Evolutionary conservation across 139 green algal species (phyloP).

Genomic region (Chlorella sp.): DNA sequence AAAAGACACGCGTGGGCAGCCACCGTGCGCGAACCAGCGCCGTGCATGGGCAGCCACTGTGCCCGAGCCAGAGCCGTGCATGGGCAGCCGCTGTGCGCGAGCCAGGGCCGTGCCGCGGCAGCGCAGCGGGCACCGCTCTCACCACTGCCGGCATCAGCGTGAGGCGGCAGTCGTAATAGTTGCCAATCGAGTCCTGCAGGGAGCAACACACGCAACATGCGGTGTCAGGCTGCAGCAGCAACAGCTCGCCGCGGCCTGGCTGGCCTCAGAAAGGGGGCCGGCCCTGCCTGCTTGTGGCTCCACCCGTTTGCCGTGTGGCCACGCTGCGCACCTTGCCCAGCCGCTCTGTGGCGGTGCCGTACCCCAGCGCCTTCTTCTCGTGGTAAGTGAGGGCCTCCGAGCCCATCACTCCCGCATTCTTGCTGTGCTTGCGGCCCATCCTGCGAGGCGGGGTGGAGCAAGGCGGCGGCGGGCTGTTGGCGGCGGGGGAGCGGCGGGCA

Average conservation of each 20-base stretch:
- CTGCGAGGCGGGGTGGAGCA: neutral
- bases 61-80: too few species aligned
- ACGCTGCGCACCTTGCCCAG: conserved; percentile 83
- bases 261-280: too few species aligned
- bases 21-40: too few species aligned
- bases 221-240: neutral
- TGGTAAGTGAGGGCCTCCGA: conserved; percentile 84
- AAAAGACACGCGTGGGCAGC: too few species aligned
- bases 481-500: too few species aligned
- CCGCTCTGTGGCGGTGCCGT: conserved; percentile 85
- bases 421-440: conserved; percentile 81
- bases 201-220: neutral
- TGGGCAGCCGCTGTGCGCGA: too few species aligned
- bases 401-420: conserved; percentile 94
- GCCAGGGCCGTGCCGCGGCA: too few species aligned
- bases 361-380: conserved; percentile 83
- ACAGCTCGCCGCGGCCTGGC: too few species aligned
- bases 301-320: neutral
- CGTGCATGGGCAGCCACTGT: too few species aligned
- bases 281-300: too few species aligned
- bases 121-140: neutral
- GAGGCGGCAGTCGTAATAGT: conserved; percentile 90
- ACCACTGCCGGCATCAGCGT: conserved; percentile 83
- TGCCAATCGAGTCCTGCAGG: conserved; percentile 84
- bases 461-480: neutral